phyloP scores from a whole-genome alignment of 768 basidiomycete genomes.

The Leccinellum albellum region DNA sequence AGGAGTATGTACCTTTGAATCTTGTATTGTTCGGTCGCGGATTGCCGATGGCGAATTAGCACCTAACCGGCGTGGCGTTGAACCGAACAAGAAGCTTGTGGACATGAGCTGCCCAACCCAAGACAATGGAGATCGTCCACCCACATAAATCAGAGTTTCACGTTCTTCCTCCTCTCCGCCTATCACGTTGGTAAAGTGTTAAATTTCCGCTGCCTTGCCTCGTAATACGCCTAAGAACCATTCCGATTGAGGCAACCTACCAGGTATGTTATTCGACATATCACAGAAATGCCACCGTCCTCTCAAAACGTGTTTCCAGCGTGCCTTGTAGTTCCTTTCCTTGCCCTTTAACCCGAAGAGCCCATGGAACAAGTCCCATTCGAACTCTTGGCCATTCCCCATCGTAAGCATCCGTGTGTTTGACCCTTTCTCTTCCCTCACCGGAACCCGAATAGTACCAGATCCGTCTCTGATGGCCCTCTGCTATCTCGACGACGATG shows the following conservation, averaged over 20 bases:
- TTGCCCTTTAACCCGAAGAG: constrained; percentile 27
- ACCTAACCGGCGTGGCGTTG: not conserved
- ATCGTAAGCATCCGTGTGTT: constrained; percentile 15
- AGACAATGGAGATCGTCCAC: constrained; percentile 4
- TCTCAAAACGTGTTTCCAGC: constrained; percentile 29
- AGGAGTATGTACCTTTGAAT: not conserved
- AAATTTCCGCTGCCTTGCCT: constrained; percentile 21
- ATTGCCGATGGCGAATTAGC: not conserved
- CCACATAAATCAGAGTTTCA: constrained; percentile 8
- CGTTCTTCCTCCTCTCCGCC: not conserved
- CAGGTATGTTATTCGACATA: constrained; percentile 19
- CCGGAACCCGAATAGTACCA: constrained; percentile 2
- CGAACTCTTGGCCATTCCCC: constrained; percentile 19
- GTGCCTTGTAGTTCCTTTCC: constrained; percentile 17
- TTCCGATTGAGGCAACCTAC: constrained; percentile 18
- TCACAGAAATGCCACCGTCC: constrained; percentile 8
- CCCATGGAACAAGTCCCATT: constrained; percentile 18
- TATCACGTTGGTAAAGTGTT: constrained; percentile 6
- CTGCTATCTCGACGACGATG: constrained; percentile 21
- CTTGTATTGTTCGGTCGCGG: constrained; percentile 1
- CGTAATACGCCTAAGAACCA: constrained; percentile 6
- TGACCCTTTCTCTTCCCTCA: constrained; percentile 2
- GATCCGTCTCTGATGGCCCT: constrained; percentile 26
- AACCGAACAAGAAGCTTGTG: not conserved
- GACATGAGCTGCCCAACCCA: not conserved